Conservation (phyloP, 2,329 filamentous ascomycete species). For the Fonsecaea pugnacius region DNA sequence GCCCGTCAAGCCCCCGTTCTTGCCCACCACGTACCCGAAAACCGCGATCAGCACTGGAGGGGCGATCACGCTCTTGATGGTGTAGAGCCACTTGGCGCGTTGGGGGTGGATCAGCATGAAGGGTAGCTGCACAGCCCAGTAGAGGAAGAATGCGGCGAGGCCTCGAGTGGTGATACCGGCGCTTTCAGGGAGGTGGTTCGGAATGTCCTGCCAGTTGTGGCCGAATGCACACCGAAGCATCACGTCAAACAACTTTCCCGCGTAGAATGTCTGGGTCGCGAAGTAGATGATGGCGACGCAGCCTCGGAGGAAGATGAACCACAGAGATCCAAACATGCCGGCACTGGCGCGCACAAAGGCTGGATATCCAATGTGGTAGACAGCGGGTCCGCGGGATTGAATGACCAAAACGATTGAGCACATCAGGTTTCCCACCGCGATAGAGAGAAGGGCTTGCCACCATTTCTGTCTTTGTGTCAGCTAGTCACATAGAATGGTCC, state of each 20-base stretch:
- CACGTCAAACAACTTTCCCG: conserved; percentile 38
- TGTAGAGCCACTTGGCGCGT: conserved; percentile 45
- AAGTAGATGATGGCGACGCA: conserved; percentile 51
- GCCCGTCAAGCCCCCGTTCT: conserved; percentile 42
- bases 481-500: neutral
- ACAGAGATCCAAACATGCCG: conserved; percentile 51
- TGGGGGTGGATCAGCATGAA: conserved; percentile 45
- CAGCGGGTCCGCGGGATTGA: conserved; percentile 50
- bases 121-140: conserved; percentile 38
- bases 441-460: conserved; percentile 52
- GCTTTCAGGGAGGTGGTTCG: conserved; percentile 37
- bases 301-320: conserved; percentile 48
- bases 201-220: conserved; percentile 27
- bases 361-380: conserved; percentile 52
- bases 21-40: conserved; percentile 48
- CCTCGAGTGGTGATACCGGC: conserved; percentile 39
- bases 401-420: conserved; percentile 51
- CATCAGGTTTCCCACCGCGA: conserved; percentile 51
- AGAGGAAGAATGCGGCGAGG: conserved; percentile 38
- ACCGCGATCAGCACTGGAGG: conserved; percentile 44
- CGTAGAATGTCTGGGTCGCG: conserved; percentile 29
- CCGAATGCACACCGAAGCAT: conserved; percentile 36
- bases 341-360: conserved; percentile 47
- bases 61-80: conserved; percentile 40
- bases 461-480: conserved; percentile 44